Conservation (phyloP, 2,329 filamentous ascomycete genomes). For the Aspergillus terreus region DNA sequence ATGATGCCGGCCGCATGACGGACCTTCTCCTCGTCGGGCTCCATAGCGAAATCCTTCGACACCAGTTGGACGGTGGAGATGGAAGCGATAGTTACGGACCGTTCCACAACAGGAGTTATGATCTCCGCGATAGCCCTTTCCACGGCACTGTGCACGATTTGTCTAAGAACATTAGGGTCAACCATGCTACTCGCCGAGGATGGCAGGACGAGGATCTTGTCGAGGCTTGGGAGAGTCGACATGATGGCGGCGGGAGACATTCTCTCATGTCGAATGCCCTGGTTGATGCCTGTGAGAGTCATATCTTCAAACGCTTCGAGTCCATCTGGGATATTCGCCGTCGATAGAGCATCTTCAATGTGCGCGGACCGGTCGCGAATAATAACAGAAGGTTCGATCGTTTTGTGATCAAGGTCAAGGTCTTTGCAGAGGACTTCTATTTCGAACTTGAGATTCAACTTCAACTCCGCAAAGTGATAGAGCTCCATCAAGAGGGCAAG, state of each 20-base stretch:
- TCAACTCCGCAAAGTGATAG: conserved; percentile 88
- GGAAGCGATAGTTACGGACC: conserved; percentile 94
- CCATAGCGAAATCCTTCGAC: conserved; percentile 92
- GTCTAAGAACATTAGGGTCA: conserved; percentile 61
- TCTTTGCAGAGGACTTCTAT: conserved; percentile 97
- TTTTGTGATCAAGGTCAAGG: conserved; percentile 85
- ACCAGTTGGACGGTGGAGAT: conserved; percentile 96
- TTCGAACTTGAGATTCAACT: conserved; percentile 96
- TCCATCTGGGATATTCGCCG: conserved; percentile 60
- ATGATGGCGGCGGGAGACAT: conserved; percentile 75
- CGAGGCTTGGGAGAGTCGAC: conserved; percentile 78
- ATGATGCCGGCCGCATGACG: conserved; percentile 85
- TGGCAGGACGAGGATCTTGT: conserved; percentile 73
- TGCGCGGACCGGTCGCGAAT: conserved; percentile 73
- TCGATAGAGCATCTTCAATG: conserved; percentile 53
- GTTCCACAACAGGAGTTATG: conserved; percentile 93
- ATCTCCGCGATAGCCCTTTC: conserved; percentile 92
- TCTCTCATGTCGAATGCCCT: conserved; percentile 64
- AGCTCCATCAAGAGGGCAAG: conserved; percentile 86
- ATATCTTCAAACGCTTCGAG: conserved; percentile 81
- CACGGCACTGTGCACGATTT: conserved; percentile 80
- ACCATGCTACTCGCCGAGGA: conserved; percentile 73
- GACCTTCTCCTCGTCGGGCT: conserved; percentile 82
- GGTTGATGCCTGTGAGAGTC: conserved; percentile 68
- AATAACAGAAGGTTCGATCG: conserved; percentile 79